Evolutionary conservation across 2,329 filamentous ascomycete species (phyloP).

Genomic region (Exophiala calicioides): DNA sequence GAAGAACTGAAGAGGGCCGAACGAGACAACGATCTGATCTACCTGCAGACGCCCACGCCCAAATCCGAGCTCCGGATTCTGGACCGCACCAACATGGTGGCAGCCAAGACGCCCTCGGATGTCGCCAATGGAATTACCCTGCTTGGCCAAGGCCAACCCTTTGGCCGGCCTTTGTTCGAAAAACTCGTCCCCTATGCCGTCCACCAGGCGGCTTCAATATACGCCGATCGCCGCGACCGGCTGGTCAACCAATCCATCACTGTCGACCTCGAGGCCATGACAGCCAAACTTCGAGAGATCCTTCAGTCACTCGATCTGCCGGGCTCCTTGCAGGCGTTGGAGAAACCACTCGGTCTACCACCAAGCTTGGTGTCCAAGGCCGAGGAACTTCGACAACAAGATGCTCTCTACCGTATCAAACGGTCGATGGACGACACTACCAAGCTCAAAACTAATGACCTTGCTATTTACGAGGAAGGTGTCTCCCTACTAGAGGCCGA

Average conservation of each 20-base stretch:
- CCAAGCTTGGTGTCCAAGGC: constrained; percentile 84
- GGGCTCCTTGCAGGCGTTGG: constrained; percentile 87
- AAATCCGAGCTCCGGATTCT: constrained; percentile 85
- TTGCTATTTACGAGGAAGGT: constrained; percentile 78
- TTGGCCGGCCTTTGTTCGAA: constrained; percentile 82
- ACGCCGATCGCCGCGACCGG: constrained; percentile 87
- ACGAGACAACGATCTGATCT: constrained; percentile 95
- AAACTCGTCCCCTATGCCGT: constrained; percentile 95
- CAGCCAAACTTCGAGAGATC: constrained; percentile 74
- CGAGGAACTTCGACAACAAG: constrained; percentile 89
- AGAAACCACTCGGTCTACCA: constrained; percentile 89
- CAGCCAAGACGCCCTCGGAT: constrained; percentile 75
- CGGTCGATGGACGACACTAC: constrained; percentile 84
- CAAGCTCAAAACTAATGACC: constrained; percentile 80
- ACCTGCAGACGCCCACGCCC: constrained; percentile 78
- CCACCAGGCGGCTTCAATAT: constrained; percentile 91
- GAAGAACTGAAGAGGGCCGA: constrained; percentile 87
- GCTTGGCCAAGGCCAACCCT: constrained; percentile 75
- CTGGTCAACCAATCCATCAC: constrained; percentile 86
- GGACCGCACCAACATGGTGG: constrained; percentile 86
- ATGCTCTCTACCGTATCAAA: constrained; percentile 75
- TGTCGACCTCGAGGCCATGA: constrained; percentile 78
- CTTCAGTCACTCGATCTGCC: constrained; percentile 83
- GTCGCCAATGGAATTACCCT: constrained; percentile 77
- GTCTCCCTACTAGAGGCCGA: constrained; percentile 76